These are phyloP conservation scores for Colletotrichum tamarilloi DNA, from an alignment of 2,329 filamentous ascomycete genomes.

Conservation along the genomic window DNA sequence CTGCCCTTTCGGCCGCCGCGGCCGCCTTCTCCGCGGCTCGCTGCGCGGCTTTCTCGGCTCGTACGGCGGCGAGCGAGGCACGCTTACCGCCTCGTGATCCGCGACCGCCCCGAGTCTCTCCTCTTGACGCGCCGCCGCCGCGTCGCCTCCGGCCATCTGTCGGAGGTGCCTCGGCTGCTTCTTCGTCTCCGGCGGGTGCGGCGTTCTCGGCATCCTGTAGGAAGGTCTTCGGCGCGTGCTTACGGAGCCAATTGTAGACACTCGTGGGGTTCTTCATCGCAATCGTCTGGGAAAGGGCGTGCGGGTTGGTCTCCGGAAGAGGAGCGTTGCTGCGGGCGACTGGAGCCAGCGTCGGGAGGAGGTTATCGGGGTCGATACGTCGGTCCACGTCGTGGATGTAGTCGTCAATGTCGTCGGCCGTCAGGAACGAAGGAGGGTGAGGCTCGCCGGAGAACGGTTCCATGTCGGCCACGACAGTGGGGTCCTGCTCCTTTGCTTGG, in stretches of 20 bases:
- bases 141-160: constrained; percentile 39
- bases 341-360: constrained; percentile 63
- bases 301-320: constrained; percentile 46
- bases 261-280: constrained; percentile 80
- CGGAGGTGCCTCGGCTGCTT: constrained; percentile 44
- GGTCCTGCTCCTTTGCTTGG: constrained; percentile 71
- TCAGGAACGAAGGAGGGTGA: constrained; percentile 74
- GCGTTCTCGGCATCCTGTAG: constrained; percentile 76
- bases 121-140: constrained; percentile 28
- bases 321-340: constrained; percentile 48
- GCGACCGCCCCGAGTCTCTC: constrained; percentile 34
- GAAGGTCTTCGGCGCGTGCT: constrained; percentile 86
- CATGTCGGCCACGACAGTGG: constrained; percentile 64
- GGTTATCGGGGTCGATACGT: constrained; percentile 55
- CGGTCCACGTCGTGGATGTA: constrained; percentile 75
- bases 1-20: constrained; percentile 42
- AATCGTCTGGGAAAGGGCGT: constrained; percentile 50
- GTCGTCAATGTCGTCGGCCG: constrained; percentile 77
- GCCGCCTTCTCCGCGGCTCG: constrained; percentile 49
- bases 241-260: constrained; percentile 94
- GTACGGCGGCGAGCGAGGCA: constrained; percentile 47
- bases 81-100: constrained; percentile 38
- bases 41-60: constrained; percentile 47
- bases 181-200: constrained; percentile 49
- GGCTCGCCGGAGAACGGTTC: constrained; percentile 61